Evolutionary conservation across 2,329 filamentous ascomycete genomes (phyloP).

Genomic region (Graphiopsis chlorocephala): DNA sequence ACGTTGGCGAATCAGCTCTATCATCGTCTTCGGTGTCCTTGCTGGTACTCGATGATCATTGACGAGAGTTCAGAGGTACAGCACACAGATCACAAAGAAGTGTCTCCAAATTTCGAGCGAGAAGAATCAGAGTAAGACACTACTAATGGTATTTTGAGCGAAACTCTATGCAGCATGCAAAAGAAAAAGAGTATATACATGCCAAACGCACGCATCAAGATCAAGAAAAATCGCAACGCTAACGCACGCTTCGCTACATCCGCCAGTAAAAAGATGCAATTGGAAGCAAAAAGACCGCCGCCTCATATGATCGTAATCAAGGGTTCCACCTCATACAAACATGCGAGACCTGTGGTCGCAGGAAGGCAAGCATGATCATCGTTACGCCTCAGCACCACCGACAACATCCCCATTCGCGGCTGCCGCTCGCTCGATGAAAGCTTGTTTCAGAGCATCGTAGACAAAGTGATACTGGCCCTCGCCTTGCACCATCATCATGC

Average conservation of each 20-base stretch:
- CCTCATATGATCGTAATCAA: background rate
- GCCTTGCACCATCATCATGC: constrained; percentile 93
- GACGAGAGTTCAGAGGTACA: background rate
- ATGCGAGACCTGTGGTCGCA: background rate
- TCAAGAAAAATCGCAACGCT: background rate
- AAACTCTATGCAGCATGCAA: background rate
- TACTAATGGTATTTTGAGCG: background rate
- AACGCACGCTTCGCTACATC: background rate
- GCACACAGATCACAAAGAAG: background rate
- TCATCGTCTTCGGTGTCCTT: background rate
- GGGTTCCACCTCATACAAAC: background rate
- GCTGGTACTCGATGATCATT: background rate
- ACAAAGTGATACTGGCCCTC: constrained; percentile 82
- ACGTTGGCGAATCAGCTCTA: no score
- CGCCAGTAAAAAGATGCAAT: background rate
- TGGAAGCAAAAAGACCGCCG: background rate
- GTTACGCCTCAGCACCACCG: constrained; percentile 5
- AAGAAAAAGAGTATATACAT: background rate
- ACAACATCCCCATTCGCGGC: background rate
- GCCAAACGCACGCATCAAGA: background rate
- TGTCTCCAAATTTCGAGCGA: background rate
- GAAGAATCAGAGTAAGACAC: background rate
- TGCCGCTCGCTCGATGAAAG: constrained; percentile 58
- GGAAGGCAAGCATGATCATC: background rate
- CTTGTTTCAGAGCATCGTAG: constrained; percentile 77